These are phyloP conservation scores for Xylaria multiplex DNA, from an alignment of 2,329 filamentous ascomycete genomes.

Conservation along the genomic window DNA sequence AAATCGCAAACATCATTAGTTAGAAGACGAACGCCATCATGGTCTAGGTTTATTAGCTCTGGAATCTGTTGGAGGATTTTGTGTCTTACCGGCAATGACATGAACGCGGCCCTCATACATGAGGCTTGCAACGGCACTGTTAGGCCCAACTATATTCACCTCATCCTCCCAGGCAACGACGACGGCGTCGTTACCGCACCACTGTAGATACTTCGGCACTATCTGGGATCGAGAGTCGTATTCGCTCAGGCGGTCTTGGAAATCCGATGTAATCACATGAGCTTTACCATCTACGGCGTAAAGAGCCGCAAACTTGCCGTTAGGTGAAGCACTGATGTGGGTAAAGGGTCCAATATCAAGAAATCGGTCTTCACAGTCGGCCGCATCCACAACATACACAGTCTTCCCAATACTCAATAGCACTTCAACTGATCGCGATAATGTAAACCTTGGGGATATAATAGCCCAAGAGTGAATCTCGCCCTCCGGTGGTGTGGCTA, in stretches of 20 bases:
- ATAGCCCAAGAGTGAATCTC: slow-evolving; percentile 88
- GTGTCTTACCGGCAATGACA: slow-evolving; percentile 76
- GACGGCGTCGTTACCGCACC: slow-evolving; percentile 95
- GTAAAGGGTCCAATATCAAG: slow-evolving; percentile 92
- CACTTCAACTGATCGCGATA: slow-evolving; percentile 93
- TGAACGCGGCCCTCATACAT: slow-evolving; percentile 94
- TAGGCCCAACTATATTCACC: slow-evolving; percentile 90
- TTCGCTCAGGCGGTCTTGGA: slow-evolving; percentile 90
- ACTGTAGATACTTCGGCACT: slow-evolving; percentile 86
- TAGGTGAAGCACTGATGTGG: slow-evolving; percentile 89
- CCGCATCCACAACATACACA: slow-evolving; percentile 85
- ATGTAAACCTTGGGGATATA: slow-evolving; percentile 85
- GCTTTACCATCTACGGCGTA: slow-evolving; percentile 87
- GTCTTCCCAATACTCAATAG: slow-evolving; percentile 86
- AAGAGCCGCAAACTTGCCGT: slow-evolving; percentile 86
- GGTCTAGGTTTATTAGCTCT: slow-evolving; percentile 56
- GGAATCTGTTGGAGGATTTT: neutral
- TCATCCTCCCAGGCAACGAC: slow-evolving; percentile 98
- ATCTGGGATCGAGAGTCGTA: slow-evolving; percentile 90
- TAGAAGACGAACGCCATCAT: slow-evolving; percentile 88
- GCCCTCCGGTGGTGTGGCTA: slow-evolving; percentile 80
- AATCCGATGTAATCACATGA: slow-evolving; percentile 95
- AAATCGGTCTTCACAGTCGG: slow-evolving; percentile 89
- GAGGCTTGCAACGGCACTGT: slow-evolving; percentile 78
- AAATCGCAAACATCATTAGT: slow-evolving; percentile 98